Conservation (phyloP, 345 rosid species). For the Laguncularia racemosa region DNA sequence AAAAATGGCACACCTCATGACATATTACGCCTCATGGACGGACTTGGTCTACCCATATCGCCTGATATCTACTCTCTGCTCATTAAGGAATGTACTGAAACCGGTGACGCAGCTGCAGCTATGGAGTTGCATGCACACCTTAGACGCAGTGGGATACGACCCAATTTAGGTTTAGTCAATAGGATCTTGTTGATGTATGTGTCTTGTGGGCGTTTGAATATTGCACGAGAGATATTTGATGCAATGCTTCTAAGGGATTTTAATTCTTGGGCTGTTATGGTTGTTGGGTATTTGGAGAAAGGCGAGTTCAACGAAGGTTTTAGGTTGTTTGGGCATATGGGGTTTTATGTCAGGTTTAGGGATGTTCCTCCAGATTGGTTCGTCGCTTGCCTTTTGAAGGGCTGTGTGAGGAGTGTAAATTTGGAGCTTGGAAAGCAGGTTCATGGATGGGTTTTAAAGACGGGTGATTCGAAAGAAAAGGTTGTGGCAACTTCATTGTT, state of each 20-base stretch:
- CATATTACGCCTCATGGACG: slow-evolving; percentile 42
- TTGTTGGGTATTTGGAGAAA: slow-evolving; percentile 31
- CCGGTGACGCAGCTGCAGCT: slow-evolving; percentile 33
- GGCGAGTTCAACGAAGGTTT: slow-evolving; percentile 36
- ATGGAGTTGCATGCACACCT: slow-evolving; percentile 39
- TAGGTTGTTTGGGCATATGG: slow-evolving; percentile 34
- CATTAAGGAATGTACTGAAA: slow-evolving; percentile 43
- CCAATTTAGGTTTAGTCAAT: slow-evolving; percentile 26
- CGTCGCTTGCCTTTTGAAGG: slow-evolving; percentile 37
- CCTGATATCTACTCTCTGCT: slow-evolving; percentile 47
- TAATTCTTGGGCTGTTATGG: slow-evolving; percentile 51
- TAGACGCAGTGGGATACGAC: slow-evolving; percentile 19
- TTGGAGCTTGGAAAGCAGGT: slow-evolving; percentile 55
- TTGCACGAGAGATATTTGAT: slow-evolving; percentile 56
- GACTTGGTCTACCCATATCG: slow-evolving; percentile 36
- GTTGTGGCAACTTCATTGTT: slow-evolving; percentile 35
- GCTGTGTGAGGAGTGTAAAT: slow-evolving; percentile 35
- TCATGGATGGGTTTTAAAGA: slow-evolving; percentile 56
- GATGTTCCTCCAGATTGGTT: slow-evolving; percentile 34
- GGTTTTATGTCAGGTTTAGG: slow-evolving; percentile 6
- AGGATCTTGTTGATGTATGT: slow-evolving; percentile 45
- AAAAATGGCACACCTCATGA: slow-evolving; percentile 24
- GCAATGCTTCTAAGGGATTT: slow-evolving; percentile 46
- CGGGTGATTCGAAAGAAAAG: slow-evolving; percentile 25
- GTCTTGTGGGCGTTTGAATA: slow-evolving; percentile 30